A percentile compares a stretch with the other conserved stretches of the same genome.
These are phyloP conservation scores for Blastobotrys raffinosifermentans DNA, from an alignment of 1,139 yeast species.

Conservation along the genomic window DNA sequence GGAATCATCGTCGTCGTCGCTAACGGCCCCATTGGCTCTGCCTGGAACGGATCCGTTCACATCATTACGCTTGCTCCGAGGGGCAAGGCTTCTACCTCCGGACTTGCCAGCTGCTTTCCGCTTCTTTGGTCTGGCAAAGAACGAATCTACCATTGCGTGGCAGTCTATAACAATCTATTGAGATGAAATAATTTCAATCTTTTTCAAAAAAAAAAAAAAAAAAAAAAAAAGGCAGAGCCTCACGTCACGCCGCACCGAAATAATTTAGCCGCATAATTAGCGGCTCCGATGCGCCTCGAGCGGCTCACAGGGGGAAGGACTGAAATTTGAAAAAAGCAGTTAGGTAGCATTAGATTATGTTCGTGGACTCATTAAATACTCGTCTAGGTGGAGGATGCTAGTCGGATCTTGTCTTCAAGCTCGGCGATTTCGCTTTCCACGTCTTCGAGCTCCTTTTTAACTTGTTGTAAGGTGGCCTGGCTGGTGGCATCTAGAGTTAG, in stretches of 20 bases:
- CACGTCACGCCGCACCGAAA: too few species aligned
- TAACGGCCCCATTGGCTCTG: conserved; percentile 5
- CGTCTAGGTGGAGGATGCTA: neutral
- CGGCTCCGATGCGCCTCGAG: too few species aligned
- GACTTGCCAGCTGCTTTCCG: conserved; percentile 12
- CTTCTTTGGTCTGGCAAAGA: conserved; percentile 27
- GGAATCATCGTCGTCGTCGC: conserved; percentile 28
- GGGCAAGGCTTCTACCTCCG: conserved; percentile 9
- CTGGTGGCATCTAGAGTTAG: conserved; percentile 16
- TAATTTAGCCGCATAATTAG: too few species aligned
- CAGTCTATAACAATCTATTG: conserved; percentile 1
- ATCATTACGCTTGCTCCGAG: conserved; percentile 7
- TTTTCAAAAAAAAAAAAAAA: conserved; percentile 3
- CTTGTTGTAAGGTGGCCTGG: conserved; percentile 15
- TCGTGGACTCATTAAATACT: too few species aligned
- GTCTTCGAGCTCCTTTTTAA: conserved; percentile 17
- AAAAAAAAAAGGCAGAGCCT: conserved; percentile 1
- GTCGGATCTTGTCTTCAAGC: conserved; percentile 13
- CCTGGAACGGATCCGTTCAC: conserved; percentile 5
- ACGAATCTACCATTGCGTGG: conserved; percentile 28
- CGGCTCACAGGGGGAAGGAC: too few species aligned
- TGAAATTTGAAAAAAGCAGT: too few species aligned
- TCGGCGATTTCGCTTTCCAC: conserved; percentile 18
- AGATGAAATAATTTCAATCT: neutral
- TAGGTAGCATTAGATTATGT: too few species aligned